These are phyloP conservation scores for Solanum hybrid DNA, from an alignment of 305 asterid genomes.

Conservation along the genomic window DNA sequence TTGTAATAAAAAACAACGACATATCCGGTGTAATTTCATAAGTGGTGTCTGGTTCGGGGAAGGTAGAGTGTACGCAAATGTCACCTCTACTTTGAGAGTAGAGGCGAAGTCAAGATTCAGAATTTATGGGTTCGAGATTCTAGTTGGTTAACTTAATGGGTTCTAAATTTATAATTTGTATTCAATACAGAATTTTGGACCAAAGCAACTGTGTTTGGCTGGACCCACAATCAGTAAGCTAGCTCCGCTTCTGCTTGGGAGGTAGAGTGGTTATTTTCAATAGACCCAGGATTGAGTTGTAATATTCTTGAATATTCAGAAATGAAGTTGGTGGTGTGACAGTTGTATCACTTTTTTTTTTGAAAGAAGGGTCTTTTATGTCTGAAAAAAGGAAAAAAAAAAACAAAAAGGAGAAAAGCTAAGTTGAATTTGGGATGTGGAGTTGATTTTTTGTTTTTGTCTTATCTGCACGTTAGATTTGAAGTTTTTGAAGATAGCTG, in stretches of 20 bases:
- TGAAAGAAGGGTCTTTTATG: background rate
- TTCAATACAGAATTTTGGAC: background rate
- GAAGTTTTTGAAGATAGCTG: background rate
- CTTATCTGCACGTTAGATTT: background rate
- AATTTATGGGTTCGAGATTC: background rate
- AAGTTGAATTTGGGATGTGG: background rate
- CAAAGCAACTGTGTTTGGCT: background rate
- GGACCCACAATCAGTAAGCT: background rate
- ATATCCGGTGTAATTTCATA: background rate
- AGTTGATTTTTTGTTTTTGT: background rate
- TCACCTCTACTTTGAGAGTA: background rate
- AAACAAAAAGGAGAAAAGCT: background rate
- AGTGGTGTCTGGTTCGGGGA: background rate
- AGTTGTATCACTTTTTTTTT: background rate
- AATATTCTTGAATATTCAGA: background rate
- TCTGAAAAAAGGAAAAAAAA: background rate
- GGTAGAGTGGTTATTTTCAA: background rate
- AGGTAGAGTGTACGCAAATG: background rate
- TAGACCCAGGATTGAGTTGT: background rate
- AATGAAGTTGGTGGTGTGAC: background rate
- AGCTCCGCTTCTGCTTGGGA: background rate
- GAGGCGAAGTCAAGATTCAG: background rate
- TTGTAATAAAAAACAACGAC: background rate
- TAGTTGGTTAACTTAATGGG: background rate
- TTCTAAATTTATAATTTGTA: background rate